Percentiles rank a stretch among this genome's conserved stretches.
These are phyloP conservation scores for Pyrenophora teres DNA, from an alignment of 2,329 filamentous ascomycete species.

Conservation along the genomic window DNA sequence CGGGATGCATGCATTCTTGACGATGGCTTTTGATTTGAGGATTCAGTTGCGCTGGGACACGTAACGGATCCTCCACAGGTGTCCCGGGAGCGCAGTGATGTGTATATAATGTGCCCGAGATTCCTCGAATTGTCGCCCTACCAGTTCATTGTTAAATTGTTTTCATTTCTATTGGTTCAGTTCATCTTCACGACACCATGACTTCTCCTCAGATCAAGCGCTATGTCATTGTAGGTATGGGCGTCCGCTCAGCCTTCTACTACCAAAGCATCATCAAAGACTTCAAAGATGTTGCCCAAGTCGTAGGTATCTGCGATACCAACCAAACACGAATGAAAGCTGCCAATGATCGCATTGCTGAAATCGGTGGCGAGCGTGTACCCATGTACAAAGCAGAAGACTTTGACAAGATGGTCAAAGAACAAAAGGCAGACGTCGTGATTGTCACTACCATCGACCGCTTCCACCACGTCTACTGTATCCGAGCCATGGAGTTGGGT, in stretches of 20 bases:
- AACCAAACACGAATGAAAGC: constrained; percentile 64
- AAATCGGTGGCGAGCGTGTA: constrained; percentile 54
- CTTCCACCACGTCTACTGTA: constrained; percentile 64
- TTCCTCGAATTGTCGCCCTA: background rate
- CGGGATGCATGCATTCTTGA: background rate
- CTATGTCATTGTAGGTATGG: constrained; percentile 63
- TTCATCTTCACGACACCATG: background rate
- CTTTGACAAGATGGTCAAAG: constrained; percentile 63
- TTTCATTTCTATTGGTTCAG: background rate
- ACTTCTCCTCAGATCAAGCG: constrained; percentile 14
- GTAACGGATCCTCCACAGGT: background rate
- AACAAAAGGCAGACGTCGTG: constrained; percentile 63
- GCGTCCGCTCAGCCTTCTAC: constrained; percentile 65
- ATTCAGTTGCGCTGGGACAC: background rate
- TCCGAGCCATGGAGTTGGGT: constrained; percentile 62
- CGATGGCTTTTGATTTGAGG: background rate
- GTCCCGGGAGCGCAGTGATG: background rate
- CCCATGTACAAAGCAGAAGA: constrained; percentile 60
- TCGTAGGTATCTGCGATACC: constrained; percentile 64
- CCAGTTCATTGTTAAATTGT: background rate
- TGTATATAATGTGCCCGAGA: background rate
- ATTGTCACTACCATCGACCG: constrained; percentile 68
- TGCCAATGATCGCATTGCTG: constrained; percentile 57
- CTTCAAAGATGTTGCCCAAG: constrained; percentile 55
- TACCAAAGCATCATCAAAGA: constrained; percentile 62